Evolutionary conservation across 2,329 filamentous ascomycete genomes (phyloP), one percentile per base, ranked within the genome.

Genomic region (Neopestalotiopsis rosae): DNA sequence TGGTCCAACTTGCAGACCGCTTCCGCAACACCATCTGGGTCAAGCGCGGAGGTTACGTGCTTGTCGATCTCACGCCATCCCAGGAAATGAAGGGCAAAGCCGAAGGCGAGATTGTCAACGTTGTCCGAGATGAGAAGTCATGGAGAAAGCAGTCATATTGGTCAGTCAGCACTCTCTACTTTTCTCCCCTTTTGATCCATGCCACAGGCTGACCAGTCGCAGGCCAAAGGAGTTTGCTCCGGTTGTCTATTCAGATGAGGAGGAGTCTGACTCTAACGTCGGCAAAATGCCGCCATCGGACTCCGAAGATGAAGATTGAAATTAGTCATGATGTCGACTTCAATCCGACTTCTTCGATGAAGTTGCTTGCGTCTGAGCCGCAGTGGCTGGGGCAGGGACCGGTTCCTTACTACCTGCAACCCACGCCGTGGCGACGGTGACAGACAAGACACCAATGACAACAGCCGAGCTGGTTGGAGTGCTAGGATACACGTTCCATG

Each of bases 11-110:
- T 24, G 92, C 93, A 10, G 85, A 94, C 32, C 90, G 91, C 56
- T 98, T 98, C 79, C 92, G 95, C 70, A 96, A 94, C 72, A 96
- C 94, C 2, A 94, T 98, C 72, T 98, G 94, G 93, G 92, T 98
- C 79, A 95, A 93, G 81, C 90, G 94, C 20, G 93, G 94, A 38
- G 94, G 94, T 0, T 98, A 91, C 79, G 94, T 98, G 38, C 82
- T 98, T 12, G 87, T 97, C 14, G 93, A 98, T 73, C 75, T 84
- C 17, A 91, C 89, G 30, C 85, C 86, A 38, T 85, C 88, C 1
- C 84, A 91, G 49, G 89, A 90, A 34, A 89, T 90, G 65, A 91
- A 92, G 59, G 94, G 94, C 75, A 94, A 94, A 79, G 88, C 97
- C 13, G 87, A 89, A 66, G 96, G 95, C 14, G 94, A 97, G 80